Base-by-base conservation (phyloP, 192 early-diverging fungal species). In the Dispira parvispora region DNA sequence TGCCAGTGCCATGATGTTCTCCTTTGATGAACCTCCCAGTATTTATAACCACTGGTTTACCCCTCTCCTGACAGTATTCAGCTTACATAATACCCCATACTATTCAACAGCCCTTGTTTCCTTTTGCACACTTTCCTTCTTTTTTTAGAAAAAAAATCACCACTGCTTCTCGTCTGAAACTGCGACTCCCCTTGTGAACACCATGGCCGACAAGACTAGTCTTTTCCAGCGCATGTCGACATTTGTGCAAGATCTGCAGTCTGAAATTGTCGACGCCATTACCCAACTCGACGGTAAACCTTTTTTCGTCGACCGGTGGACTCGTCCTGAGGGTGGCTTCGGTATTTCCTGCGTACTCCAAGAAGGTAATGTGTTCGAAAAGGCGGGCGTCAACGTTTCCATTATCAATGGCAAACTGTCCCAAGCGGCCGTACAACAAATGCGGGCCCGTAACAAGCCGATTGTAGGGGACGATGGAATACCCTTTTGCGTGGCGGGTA, bases 341-440 rank as follows among this genome's bases (percentile, higher is more conserved):
- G 96, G 96, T 25, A 83, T 89, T 54, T 91, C 92, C 21, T 89
- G 88, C 71, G 88, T 96, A 11, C 66, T 99, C 38, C 89, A 93
- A 66, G 87, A 90, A 50, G 92, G 94, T 62, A 85, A 85, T 52
- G 90, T 90, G 21, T 91, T 91, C 74, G 91, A 96, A 68, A 96
- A 99, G 82, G 96, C 92, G 12, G 96, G 92, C n/a, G 96, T 99
- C 27, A 87, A 86, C 63, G 82, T 94, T 68, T 92, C 90, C 13
- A 76, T 92, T 49, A 88, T 99, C 12, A 82, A 90, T 54, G 85
- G 85, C 42, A 84, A 90, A 66, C 76, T 94, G 55, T 81, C 87
- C n/a, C 72, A 76, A 16, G 82, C 81, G 3, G 86, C 84, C 45
- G 79, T 88, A 9, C 72, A 78, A 54, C 91, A 95, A 57, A 99